Percentiles rank a stretch among this genome's conserved stretches.
phyloP scores from a whole-genome alignment of 768 basidiomycete species.

The Symmetrospora coprosmae region DNA sequence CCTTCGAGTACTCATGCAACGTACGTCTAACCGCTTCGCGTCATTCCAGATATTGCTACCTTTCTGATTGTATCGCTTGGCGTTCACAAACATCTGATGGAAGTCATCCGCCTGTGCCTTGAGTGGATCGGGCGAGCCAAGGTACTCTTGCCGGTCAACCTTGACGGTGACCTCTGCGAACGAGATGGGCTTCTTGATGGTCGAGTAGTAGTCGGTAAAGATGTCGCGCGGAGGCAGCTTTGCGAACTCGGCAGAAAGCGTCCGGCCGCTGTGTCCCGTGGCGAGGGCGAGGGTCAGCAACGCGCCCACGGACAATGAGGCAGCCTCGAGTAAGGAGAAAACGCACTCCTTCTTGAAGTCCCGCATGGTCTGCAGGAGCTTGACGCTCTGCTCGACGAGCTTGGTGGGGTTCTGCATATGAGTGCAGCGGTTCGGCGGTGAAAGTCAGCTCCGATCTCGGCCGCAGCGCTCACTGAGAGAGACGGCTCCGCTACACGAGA shows the following conservation, averaged over 20 bases:
- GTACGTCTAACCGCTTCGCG: slow-evolving; percentile 29
- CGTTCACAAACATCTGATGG: slow-evolving; percentile 30
- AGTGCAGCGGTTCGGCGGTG: no score
- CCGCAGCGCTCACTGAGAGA: no score
- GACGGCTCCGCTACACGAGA: no score
- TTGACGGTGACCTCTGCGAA: slow-evolving; percentile 25
- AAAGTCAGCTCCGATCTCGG: no score
- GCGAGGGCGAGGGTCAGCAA: neutral
- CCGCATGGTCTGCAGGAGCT: neutral
- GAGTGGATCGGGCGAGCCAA: neutral
- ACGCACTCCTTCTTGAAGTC: neutral
- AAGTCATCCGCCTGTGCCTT: neutral
- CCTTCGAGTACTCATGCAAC: no score
- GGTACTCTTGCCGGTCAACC: slow-evolving; percentile 26
- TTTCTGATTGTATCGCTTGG: slow-evolving; percentile 30
- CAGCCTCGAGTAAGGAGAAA: no score
- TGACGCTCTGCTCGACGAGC: neutral
- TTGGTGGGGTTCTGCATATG: neutral
- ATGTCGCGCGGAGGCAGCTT: slow-evolving; percentile 21
- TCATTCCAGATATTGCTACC: slow-evolving; percentile 28
- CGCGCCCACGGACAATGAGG: no score
- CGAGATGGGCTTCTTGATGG: slow-evolving; percentile 31
- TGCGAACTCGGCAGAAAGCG: slow-evolving; percentile 20
- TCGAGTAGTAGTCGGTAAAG: slow-evolving; percentile 27
- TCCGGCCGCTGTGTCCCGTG: neutral